Evolutionary conservation across 1,284 basidiomycete genomes (phyloP).

Genomic region (Moniliophthora roreri): DNA sequence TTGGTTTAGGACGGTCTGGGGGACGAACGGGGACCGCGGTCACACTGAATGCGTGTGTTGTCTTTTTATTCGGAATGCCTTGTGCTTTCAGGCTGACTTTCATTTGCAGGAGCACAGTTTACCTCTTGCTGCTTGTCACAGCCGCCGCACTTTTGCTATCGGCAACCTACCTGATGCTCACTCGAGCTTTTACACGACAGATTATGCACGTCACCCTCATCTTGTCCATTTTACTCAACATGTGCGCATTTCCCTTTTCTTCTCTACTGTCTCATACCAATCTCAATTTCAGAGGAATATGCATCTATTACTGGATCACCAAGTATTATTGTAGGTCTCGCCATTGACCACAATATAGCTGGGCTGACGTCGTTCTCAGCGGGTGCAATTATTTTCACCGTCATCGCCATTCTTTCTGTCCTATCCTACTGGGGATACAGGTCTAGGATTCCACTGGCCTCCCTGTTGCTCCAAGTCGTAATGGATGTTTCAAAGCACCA

Average conservation of each 20-base stretch:
- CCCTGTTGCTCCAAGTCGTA: slow-evolving; percentile 76
- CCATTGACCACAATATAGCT: slow-evolving; percentile 15
- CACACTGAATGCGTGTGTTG: slow-evolving; percentile 57
- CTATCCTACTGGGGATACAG: slow-evolving; percentile 69
- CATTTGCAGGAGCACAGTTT: slow-evolving; percentile 54
- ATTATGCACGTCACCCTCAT: slow-evolving; percentile 84
- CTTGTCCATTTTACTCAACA: slow-evolving; percentile 69
- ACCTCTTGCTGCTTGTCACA: slow-evolving; percentile 64
- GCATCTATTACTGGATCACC: slow-evolving; percentile 77
- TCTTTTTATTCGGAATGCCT: neutral
- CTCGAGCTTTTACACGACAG: slow-evolving; percentile 72
- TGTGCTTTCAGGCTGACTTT: slow-evolving; percentile 8
- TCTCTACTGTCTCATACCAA: slow-evolving; percentile 5
- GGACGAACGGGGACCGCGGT: slow-evolving; percentile 43
- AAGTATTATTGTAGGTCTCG: slow-evolving; percentile 66
- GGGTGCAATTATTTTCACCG: slow-evolving; percentile 76
- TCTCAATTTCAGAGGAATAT: slow-evolving; percentile 47
- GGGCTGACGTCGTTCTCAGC: slow-evolving; percentile 35
- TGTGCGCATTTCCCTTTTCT: slow-evolving; percentile 44
- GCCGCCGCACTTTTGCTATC: slow-evolving; percentile 60
- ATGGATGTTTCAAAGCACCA: slow-evolving; percentile 86
- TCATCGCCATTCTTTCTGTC: slow-evolving; percentile 64
- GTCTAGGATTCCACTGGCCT: slow-evolving; percentile 77
- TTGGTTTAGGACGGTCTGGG: slow-evolving; percentile 40
- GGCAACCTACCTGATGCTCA: slow-evolving; percentile 70